Evolutionary conservation across 345 rosid genomes (phyloP), one percentile per base, ranked within the genome.

Genomic region (Eucalyptus tenuipes): DNA sequence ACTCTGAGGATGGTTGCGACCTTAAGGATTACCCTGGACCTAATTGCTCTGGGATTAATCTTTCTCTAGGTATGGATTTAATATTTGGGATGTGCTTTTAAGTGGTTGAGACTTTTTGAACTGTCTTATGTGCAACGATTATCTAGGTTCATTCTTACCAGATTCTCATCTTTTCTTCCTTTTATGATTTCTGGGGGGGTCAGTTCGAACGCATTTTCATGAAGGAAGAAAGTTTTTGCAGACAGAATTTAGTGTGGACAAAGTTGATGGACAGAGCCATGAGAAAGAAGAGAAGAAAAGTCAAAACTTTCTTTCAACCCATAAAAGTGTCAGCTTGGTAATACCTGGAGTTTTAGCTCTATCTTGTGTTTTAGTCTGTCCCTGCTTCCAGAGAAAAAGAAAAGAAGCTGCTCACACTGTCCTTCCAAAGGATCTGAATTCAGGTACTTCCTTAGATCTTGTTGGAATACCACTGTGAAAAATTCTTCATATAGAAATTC

Each of bases 301-400:
- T 64, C 40, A 20, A 25, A 29, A 84, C 50, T 66, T 90, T 79
- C 29, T 68, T 50, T 80, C 88, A 40, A 89, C 89, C 87, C 27
- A 88, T 42, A 88, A 90, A 90, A 91, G 88, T 59, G 91, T 91
- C 85, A 94, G 93, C 59, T n/a, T 94, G 42, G 93, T 85, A 15
- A 96, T 92, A 59, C 90, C 94, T 86, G 99, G 95, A 90, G 42
- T 93, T 89, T 86, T 96, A 87, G 86, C 92, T 45, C 47, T 95
- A 47, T 94, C 94, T 84, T 95, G 98, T 87, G 92, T 84, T 86
- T 25, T 94, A 37, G 90, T 95, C 64, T 96, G 95, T 85, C 97
- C 96, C 37, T 93, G 98, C 91, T 84, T 95, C 87, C 92, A 92
- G 79, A 90, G 90, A 88, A 96, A 91, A 92, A 94, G 90, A 92